These are phyloP conservation scores for Cyberlindnera bimundalis DNA, from an alignment of 805 yeast species.

Conservation along the genomic window DNA sequence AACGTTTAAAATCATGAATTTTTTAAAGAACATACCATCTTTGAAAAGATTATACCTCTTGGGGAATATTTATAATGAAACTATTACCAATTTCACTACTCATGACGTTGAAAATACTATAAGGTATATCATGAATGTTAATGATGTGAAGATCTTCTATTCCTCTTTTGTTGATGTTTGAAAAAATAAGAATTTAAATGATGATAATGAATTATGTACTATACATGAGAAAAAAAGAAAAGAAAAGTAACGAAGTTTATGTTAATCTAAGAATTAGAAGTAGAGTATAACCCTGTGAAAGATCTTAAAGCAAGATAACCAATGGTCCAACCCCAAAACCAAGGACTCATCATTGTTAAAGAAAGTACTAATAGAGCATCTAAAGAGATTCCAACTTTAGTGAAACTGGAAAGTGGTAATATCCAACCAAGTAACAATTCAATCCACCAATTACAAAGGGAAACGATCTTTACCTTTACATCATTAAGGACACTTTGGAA, in stretches of 20 bases:
- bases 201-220: background rate
- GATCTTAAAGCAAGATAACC: too few relatives aligned
- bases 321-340: background rate
- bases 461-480: too few relatives aligned
- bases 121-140: constrained; percentile 26
- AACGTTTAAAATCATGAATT: constrained; percentile 31
- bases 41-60: constrained; percentile 28
- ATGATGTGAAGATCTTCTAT: constrained; percentile 33
- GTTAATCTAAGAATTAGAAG: too few relatives aligned
- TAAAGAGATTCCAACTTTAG: too few relatives aligned
- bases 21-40: constrained; percentile 32
- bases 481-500: too few relatives aligned
- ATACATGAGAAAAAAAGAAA: too few relatives aligned
- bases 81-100: constrained; percentile 29
- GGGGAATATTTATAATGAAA: constrained; percentile 34
- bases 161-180: constrained; percentile 28
- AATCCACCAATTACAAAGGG: too few relatives aligned
- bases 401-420: too few relatives aligned
- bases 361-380: too few relatives aligned
- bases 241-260: too few relatives aligned
- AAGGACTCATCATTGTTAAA: background rate
- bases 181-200: background rate
- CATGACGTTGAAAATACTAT: constrained; percentile 28
- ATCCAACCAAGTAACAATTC: too few relatives aligned
- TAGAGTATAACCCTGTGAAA: too few relatives aligned